Percentiles rank a stretch among this genome's conserved stretches.
phyloP scores from a whole-genome alignment of 371 early-diverging fungal species.

The Rozella allomycis region DNA sequence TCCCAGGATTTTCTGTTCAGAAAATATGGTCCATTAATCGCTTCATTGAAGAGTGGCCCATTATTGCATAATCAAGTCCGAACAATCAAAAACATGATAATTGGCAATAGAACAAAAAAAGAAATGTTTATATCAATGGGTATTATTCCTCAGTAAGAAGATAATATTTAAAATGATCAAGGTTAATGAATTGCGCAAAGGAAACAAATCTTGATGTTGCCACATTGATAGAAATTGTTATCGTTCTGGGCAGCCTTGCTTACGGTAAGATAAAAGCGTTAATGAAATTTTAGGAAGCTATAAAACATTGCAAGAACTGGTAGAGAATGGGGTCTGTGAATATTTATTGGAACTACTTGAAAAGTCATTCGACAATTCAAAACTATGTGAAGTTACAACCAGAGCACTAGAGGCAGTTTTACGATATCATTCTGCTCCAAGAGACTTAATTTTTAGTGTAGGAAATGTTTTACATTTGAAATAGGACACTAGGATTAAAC shows the following conservation, averaged over 20 bases:
- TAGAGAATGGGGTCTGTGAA: constrained; percentile 31
- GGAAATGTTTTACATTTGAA: no score
- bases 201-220: constrained; percentile 17
- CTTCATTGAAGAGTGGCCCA: no score
- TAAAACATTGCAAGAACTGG: constrained; percentile 33
- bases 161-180: constrained; percentile 5
- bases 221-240: constrained; percentile 37
- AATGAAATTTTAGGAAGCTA: constrained; percentile 37
- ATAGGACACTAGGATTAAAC: no score
- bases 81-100: constrained; percentile 66
- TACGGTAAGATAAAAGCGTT: no score
- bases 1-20: no score
- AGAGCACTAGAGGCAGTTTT: constrained; percentile 53
- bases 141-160: constrained; percentile 36
- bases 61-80: no score
- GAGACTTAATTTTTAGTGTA: constrained; percentile 31
- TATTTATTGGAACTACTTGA: constrained; percentile 36
- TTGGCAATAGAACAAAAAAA: constrained; percentile 66
- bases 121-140: constrained; percentile 43
- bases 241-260: constrained; percentile 55
- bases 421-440: constrained; percentile 28
- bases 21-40: no score
- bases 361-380: constrained; percentile 7
- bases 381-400: constrained; percentile 43
- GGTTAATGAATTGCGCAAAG: constrained; percentile 32